Evolutionary conservation across 495 filamentous ascomycete species (phyloP).

Genomic region (Tricharina praecox): DNA sequence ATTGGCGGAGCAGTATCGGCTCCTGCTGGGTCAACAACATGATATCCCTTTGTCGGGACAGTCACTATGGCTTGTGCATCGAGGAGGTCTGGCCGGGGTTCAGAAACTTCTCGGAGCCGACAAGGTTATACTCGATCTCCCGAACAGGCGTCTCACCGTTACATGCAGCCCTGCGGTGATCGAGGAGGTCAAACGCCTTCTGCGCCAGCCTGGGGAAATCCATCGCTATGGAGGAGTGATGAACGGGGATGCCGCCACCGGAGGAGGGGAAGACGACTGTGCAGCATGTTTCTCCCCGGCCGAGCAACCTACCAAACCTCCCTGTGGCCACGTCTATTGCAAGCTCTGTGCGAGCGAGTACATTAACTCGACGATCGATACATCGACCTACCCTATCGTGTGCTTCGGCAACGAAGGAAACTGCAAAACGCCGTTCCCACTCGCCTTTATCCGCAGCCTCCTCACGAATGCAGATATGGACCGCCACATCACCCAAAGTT

Average conservation of each 20-base stretch:
- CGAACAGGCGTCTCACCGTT: constrained; percentile 8
- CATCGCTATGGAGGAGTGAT: no score
- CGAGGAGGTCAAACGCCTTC: background rate
- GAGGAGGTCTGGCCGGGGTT: background rate
- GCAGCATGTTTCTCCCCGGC: constrained; percentile 1
- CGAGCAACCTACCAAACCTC: constrained; percentile 16
- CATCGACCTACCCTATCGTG: background rate
- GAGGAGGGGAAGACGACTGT: background rate
- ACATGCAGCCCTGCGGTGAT: background rate
- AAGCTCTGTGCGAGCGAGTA: constrained; percentile 26
- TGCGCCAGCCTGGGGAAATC: background rate
- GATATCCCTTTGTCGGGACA: background rate
- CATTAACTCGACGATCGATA: constrained; percentile 10
- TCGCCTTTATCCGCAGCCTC: background rate
- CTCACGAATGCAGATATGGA: background rate
- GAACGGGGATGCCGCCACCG: background rate
- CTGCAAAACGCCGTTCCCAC: background rate
- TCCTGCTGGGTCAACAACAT: background rate
- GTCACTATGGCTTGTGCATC: background rate
- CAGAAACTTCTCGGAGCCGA: constrained; percentile 8
- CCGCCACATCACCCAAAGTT: background rate
- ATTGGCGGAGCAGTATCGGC: background rate
- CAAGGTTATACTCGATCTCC: constrained; percentile 7
- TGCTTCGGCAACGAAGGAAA: background rate
- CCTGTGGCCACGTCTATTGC: constrained; percentile 30